A percentile compares a stretch with the other conserved stretches of the same genome.
Evolutionary conservation across 179 eudicot genomes (phyloP).

Genomic region (Gypsophila paniculata): DNA sequence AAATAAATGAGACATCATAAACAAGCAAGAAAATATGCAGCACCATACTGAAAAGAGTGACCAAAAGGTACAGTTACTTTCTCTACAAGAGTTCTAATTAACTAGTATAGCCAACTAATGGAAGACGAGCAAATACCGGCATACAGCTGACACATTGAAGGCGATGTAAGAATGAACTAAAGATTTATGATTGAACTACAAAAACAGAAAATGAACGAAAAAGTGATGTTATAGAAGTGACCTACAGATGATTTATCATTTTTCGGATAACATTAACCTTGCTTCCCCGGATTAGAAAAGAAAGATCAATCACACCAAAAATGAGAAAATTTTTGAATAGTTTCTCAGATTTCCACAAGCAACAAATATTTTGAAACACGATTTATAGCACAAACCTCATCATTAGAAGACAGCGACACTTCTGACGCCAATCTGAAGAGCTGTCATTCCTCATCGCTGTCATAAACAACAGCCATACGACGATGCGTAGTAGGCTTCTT

Average conservation of each 20-base stretch:
- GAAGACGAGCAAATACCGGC: neutral
- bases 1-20: no score
- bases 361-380: neutral
- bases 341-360: neutral
- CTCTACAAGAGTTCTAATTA: neutral
- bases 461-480: conserved; percentile 72
- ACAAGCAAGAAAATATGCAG: no score
- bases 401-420: conserved; percentile 8
- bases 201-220: no score
- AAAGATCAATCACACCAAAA: neutral
- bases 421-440: neutral
- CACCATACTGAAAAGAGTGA: no score
- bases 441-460: conserved; percentile 80
- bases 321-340: neutral
- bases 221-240: no score
- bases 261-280: neutral
- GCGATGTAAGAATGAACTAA: neutral
- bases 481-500: conserved; percentile 66
- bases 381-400: conserved; percentile 8
- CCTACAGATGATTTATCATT: neutral
- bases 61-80: no score
- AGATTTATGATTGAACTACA: no score
- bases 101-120: neutral
- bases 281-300: neutral
- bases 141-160: neutral